Base-by-base conservation (phyloP, 129 eudicot genomes). In the Flaveria bidentis region DNA sequence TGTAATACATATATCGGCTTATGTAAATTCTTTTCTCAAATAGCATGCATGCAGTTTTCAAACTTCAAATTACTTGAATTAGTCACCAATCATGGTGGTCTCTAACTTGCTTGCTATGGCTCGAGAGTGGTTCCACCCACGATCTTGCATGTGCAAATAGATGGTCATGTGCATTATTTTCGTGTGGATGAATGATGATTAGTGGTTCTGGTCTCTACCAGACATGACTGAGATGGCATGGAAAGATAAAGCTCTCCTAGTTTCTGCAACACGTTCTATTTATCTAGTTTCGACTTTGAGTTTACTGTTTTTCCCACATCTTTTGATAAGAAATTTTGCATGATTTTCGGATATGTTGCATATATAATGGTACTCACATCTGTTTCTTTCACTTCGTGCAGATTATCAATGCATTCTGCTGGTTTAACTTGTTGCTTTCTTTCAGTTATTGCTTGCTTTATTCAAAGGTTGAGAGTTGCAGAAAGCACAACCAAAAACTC, bases 41-140 rank as follows among this genome's bases (percentile, higher is more conserved):
- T 26, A 4, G 20, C 6, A 11, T 58, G 36, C 10, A 28, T 6
- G 42, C n/a, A 23, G 41, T 36, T 26, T 58, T 60, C 17, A 28
- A 26, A 14, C 10, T 13, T 61, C 18, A 61, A 28, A 1, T 61
- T 58, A 26, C 41, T 12, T 61, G 42, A 5, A 28, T 61, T 61
- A 12, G 67, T 26, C 67, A 6, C 42, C 28, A 13, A 25, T 25
- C 67, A 61, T 26, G 42, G 44, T 61, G 44, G 10, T 46, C 70
- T 85, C 92, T 81, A 69, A 78, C 82, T 91, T 88, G 88, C 94
- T 88, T 86, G 91, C 85, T 86, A 85, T 91, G 85, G 94, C 85
- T 88, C 86, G 91, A 87, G 97, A 88, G 84, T 80, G 58, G 84
- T 5, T 71, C 76, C 51, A 44, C 46, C 81, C 71, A 30, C 72